Percentiles rank a stretch among this genome's conserved stretches.
These are phyloP conservation scores for Pleurotus pulmonarius DNA, from an alignment of 768 basidiomycete genomes.

Conservation along the genomic window DNA sequence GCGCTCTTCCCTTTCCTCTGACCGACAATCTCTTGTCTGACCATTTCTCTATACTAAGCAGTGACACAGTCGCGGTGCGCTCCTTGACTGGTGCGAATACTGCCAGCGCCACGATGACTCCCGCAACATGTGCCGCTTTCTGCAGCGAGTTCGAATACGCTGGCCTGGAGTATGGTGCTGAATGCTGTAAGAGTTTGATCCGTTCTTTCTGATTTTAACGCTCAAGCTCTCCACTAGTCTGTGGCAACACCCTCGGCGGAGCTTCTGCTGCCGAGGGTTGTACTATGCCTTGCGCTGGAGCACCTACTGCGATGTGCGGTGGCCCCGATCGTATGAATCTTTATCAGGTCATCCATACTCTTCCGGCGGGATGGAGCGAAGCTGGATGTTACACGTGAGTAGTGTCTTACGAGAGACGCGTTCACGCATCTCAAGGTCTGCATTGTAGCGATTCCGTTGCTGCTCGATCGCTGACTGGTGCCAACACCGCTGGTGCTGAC, in stretches of 20 bases:
- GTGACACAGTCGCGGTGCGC: not conserved
- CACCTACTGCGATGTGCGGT: slow-evolving; percentile 10
- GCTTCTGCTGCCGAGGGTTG: slow-evolving; percentile 5
- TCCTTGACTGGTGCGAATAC: slow-evolving; percentile 3
- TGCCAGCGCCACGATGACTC: slow-evolving; percentile 1
- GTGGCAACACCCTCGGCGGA: slow-evolving; percentile 27
- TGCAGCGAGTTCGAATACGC: slow-evolving; percentile 35
- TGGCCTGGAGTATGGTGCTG: slow-evolving; percentile 45
- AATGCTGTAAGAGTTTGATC: slow-evolving; percentile 16
- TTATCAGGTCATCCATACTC: slow-evolving; percentile 1
- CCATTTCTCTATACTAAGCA: not conserved
- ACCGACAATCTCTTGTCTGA: not conserved
- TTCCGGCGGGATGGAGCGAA: slow-evolving; percentile 2
- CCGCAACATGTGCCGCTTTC: slow-evolving; percentile 18
- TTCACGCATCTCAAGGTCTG: not conserved
- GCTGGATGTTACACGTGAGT: slow-evolving; percentile 14
- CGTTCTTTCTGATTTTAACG: not conserved
- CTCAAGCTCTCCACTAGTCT: slow-evolving; percentile 25
- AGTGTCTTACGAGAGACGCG: not conserved
- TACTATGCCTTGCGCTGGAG: slow-evolving; percentile 15
- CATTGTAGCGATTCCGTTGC: slow-evolving; percentile 10
- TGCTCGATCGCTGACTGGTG: slow-evolving; percentile 6
- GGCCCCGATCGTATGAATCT: slow-evolving; percentile 4
- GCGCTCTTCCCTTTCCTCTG: not conserved
- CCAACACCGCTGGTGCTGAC: slow-evolving; percentile 6